These are phyloP conservation scores for Thelephora terrestris DNA, from an alignment of 1,284 basidiomycete genomes.

Conservation along the genomic window DNA sequence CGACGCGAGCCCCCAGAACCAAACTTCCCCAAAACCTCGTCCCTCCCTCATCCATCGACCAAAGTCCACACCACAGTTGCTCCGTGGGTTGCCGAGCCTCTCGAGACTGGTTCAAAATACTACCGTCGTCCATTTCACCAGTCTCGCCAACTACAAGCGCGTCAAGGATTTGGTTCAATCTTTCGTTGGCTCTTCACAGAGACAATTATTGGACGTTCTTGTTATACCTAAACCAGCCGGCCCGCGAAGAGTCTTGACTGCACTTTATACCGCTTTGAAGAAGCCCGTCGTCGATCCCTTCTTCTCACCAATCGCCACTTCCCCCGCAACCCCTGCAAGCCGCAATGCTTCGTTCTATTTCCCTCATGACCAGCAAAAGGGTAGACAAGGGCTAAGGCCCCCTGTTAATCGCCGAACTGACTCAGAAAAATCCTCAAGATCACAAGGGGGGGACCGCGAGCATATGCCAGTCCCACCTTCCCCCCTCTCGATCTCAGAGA, in stretches of 20 bases:
- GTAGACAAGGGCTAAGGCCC: not conserved
- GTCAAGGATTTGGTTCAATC: constrained; percentile 81
- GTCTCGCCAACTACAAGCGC: constrained; percentile 77
- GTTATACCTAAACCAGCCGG: constrained; percentile 94
- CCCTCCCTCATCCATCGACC: constrained; percentile 70
- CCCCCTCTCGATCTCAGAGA: constrained; percentile 65
- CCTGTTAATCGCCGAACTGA: constrained; percentile 33
- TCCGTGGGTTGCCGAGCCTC: constrained; percentile 30
- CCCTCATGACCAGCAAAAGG: constrained; percentile 15
- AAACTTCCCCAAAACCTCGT: constrained; percentile 23
- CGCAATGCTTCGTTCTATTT: constrained; percentile 34
- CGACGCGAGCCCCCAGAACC: constrained; percentile 23
- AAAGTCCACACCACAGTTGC: constrained; percentile 67
- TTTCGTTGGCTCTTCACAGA: constrained; percentile 35
- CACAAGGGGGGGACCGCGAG: constrained; percentile 35
- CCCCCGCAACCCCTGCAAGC: constrained; percentile 63
- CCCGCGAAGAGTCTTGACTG: constrained; percentile 81
- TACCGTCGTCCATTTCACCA: constrained; percentile 85
- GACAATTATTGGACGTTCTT: constrained; percentile 70
- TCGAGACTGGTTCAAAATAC: constrained; percentile 26
- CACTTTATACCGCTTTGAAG: constrained; percentile 77
- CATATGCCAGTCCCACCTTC: constrained; percentile 48
- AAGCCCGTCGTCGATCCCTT: constrained; percentile 82
- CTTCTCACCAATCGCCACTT: constrained; percentile 88
- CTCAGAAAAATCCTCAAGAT: constrained; percentile 50